Evolutionary conservation across 2,329 filamentous ascomycete species (phyloP), one percentile per base, ranked within the genome.

Genomic region (Fusarium euwallaceae): DNA sequence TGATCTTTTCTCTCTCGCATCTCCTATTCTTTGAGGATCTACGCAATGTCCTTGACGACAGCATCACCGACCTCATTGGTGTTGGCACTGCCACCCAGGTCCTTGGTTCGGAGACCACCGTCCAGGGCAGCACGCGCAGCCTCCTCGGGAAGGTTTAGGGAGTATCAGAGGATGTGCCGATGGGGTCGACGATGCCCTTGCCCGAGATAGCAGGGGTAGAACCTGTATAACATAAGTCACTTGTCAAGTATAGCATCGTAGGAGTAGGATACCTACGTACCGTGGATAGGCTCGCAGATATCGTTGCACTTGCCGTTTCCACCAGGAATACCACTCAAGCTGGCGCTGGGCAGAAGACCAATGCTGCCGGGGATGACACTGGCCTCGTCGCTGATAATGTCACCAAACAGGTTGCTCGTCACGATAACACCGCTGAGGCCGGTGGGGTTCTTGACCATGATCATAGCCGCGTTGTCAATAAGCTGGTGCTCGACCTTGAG

Each of bases 261-360:
- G n/a, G n/a, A n/a, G n/a, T n/a, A n/a, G n/a, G n/a, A n/a, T n/a
- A n/a, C n/a, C n/a, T n/a, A n/a, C 86, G 70, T 87, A 95, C 94
- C 95, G 83, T 99, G 96, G 79, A 99, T 98, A 29, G 96, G 96
- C 88, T 98, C 96, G 83, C 98, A 99, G 80, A 98, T 98, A 78
- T 95, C 96, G 82, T 97, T 98, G 81, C 95, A 94, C 82, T 90
- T 92, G 78, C 88, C 90, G 87, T 95, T 94, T 65, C 94, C 94
- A 82, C 97, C 95, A 0, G 96, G 96, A 70, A 97, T 91, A 45
- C 94, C 94, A 75, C 92, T 93, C 82, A 98, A 86, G 84, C 93
- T 97, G 14, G 96, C 96, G 82, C 93, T 96, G 29, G 96, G 96
- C 77, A 98, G 86, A 75, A 98, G 87, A 34, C 97, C 96, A 78